Percentiles rank a stretch among this genome's conserved stretches.
phyloP scores from a whole-genome alignment of 169 alveolate genomes.

The Eimeria praecox region DNA sequence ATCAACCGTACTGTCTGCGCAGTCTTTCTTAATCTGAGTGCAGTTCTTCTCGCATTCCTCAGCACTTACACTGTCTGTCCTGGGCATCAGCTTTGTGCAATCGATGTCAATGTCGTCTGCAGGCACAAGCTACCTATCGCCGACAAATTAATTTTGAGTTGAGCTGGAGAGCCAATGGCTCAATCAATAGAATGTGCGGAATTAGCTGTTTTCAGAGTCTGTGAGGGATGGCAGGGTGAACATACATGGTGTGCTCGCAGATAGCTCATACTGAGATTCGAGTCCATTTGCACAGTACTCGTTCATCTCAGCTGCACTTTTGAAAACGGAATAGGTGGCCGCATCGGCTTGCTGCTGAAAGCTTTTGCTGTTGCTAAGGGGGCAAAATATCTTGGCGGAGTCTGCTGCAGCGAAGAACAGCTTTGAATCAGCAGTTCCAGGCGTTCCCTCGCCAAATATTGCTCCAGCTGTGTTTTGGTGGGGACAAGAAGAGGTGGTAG shows the following conservation, averaged over 20 bases:
- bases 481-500: background rate
- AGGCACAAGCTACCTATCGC: slow-evolving; percentile 6
- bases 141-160: background rate
- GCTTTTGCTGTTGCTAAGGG: slow-evolving; percentile 61
- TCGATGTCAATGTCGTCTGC: slow-evolving; percentile 49
- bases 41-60: slow-evolving; percentile 50
- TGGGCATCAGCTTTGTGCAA: slow-evolving; percentile 3
- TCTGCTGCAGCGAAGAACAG: slow-evolving; percentile 69
- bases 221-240: background rate
- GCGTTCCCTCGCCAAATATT: background rate
- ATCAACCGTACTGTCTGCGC: background rate
- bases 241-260: slow-evolving; percentile 62
- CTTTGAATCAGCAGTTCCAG: slow-evolving; percentile 68
- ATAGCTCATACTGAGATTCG: slow-evolving; percentile 11
- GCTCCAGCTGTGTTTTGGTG: slow-evolving; percentile 41
- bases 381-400: slow-evolving; percentile 61
- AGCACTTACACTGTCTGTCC: background rate
- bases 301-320: slow-evolving; percentile 58
- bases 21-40: slow-evolving; percentile 30
- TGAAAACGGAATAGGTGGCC: slow-evolving; percentile 46
- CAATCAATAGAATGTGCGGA: background rate
- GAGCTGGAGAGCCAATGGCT: background rate
- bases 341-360: background rate
- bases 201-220: background rate
- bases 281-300: slow-evolving; percentile 69